A percentile compares a stretch with the other conserved stretches of the same genome.
These are phyloP conservation scores for Funneliformis caledonium DNA, from an alignment of 371 early-diverging fungal genomes.

Conservation along the genomic window DNA sequence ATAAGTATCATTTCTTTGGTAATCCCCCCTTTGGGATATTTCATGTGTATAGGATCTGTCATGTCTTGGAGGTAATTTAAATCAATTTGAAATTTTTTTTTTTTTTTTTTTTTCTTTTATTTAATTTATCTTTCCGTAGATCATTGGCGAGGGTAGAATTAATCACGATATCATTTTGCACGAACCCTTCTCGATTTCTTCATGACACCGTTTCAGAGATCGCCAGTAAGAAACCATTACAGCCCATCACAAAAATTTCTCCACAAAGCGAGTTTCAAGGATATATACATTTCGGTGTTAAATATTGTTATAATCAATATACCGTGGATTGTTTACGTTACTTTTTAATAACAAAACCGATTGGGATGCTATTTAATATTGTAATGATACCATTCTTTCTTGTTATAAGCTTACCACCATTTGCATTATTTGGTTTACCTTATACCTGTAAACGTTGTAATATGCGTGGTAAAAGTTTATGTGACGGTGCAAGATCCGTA, in stretches of 20 bases:
- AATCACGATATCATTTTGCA: background rate
- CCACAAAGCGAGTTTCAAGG: background rate
- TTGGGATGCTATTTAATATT: background rate
- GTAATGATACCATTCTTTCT: background rate
- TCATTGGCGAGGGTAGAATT: conserved; percentile 13
- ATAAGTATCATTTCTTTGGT: background rate
- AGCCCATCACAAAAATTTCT: background rate
- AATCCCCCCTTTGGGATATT: conserved; percentile 25
- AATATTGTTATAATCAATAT: background rate
- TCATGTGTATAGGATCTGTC: conserved; percentile 14
- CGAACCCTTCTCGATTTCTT: background rate
- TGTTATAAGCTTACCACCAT: background rate
- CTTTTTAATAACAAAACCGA: background rate
- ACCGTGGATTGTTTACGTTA: background rate
- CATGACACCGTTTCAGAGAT: too few relatives aligned
- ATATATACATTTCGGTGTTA: background rate
- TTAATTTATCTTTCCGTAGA: background rate
- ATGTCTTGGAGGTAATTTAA: background rate
- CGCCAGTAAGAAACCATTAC: too few relatives aligned
- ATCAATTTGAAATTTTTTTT: too few relatives aligned
- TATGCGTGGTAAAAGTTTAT: background rate
- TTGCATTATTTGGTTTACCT: background rate
- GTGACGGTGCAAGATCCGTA: background rate
- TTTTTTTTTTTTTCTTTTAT: too few relatives aligned
- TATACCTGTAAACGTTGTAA: background rate